Percentiles rank a stretch among this genome's conserved stretches.
phyloP scores from a whole-genome alignment of 306 rosid genomes.

The Cucurbita argyrosperma region DNA sequence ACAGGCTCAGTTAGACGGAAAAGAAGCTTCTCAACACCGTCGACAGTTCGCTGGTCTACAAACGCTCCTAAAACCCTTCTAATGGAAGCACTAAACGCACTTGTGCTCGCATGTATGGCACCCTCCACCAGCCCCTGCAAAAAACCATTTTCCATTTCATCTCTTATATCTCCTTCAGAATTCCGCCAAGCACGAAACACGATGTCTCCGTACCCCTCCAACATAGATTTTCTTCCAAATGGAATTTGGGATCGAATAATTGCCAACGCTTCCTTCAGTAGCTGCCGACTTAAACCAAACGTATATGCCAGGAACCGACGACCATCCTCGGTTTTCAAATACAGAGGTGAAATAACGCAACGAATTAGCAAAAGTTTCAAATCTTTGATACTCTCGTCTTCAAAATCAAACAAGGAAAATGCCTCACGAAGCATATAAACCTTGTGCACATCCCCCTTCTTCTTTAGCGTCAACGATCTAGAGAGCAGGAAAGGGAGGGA shows the following conservation, averaged over 20 bases:
- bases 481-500: conserved; percentile 55
- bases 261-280: conserved; percentile 60
- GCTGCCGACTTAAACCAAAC: conserved; percentile 50
- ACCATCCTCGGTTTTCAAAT: conserved; percentile 70
- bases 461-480: conserved; percentile 45
- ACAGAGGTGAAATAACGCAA: conserved; percentile 59
- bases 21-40: conserved; percentile 74
- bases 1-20: conserved; percentile 68
- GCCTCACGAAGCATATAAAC: conserved; percentile 67
- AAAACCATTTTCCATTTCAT: conserved; percentile 52
- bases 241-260: conserved; percentile 80
- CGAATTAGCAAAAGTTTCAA: conserved; percentile 53
- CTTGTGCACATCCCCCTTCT: conserved; percentile 74
- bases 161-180: conserved; percentile 25
- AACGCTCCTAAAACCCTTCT: conserved; percentile 69
- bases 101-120: conserved; percentile 42
- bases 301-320: conserved; percentile 53
- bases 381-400: conserved; percentile 69
- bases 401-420: conserved; percentile 53
- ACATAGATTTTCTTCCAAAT: conserved; percentile 74
- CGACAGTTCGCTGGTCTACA: conserved; percentile 66
- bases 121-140: conserved; percentile 69
- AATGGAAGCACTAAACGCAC: conserved; percentile 46
- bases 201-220: conserved; percentile 72
- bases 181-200: conserved; percentile 81